Percentiles rank a stretch among this genome's conserved stretches.
Conservation (phyloP, 1,139 yeast species). For the Yamadazyma dendronema region DNA sequence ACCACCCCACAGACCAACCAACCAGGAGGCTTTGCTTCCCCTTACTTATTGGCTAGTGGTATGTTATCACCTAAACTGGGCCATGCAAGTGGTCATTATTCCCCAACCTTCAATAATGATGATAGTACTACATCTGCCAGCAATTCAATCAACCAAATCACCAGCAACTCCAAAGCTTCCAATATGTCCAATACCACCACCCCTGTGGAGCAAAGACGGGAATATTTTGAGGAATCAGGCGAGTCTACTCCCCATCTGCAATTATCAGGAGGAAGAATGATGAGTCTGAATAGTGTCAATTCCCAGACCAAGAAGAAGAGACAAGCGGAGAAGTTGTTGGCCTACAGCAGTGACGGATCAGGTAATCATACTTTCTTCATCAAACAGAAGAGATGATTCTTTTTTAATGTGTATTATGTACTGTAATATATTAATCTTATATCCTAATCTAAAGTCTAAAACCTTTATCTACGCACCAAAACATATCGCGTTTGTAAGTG, state of each 20-base stretch:
- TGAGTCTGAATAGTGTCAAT: constrained; percentile 27
- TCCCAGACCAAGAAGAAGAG: constrained; percentile 21
- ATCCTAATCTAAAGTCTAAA: not conserved
- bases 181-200: constrained; percentile 12
- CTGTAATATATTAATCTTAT: not conserved
- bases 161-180: constrained; percentile 9
- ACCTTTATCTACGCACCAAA: no score
- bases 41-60: constrained; percentile 60
- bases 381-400: constrained; percentile 29
- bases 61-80: constrained; percentile 46
- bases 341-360: constrained; percentile 43
- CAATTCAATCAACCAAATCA: constrained; percentile 7
- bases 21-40: constrained; percentile 53
- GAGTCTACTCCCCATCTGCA: constrained; percentile 21
- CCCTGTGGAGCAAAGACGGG: constrained; percentile 14
- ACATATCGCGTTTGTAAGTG: no score
- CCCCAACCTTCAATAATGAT: constrained; percentile 18
- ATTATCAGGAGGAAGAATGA: constrained; percentile 23
- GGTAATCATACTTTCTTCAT: constrained; percentile 43
- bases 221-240: constrained; percentile 12
- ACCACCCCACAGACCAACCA: constrained; percentile 30
- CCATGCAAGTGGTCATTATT: constrained; percentile 17
- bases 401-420: constrained; percentile 1
- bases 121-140: constrained; percentile 6
- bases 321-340: constrained; percentile 34